Base-by-base conservation (phyloP, 306 rosid genomes). In the Vigna angularis region DNA sequence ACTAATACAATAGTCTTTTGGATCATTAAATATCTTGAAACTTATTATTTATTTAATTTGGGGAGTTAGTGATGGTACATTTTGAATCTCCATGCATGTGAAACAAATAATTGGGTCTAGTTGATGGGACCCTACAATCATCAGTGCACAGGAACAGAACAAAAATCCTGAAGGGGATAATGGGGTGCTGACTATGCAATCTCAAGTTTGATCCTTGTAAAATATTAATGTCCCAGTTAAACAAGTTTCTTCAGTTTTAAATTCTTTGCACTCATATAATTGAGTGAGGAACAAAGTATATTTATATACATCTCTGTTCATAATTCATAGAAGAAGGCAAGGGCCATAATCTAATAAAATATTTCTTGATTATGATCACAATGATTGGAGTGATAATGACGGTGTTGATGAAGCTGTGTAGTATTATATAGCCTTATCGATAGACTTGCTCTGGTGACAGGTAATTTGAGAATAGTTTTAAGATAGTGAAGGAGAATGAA, bases 51-150 rank as follows among this genome's bases (percentile, higher is more conserved):
- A 17, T 73, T 80, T 79, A 59, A 70, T 82, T 17, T 47, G 62
- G 28, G 24, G 30, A 45, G 81, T 73, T 63, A 81, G 83, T 71
- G 72, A 53, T 70, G 81, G 66, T 56, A 73, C 75, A 51, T 67
- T 56, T 59, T 61, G 64, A 42, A 72, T 66, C 82, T 55, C 53
- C 74, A 51, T 72, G 83, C 94, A 89, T 89, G 92, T 89, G 94
- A 87, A 81, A 61, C 88, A 81, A 84, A 91, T 90, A 78, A 91
- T 90, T 90, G 90, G 91, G 87, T 75, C 84, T 79, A 44, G 44
- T 77, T 65, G 75, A 36, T 83, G 75, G 90, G 91, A 14, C 70
- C 93, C 86, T 79, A 85, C 82, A 85, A 74, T 77, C 77, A 85
- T 84, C 83, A 75, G 76, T 68, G 67, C 67, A 77, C 68, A 85